Evolutionary conservation across 2,329 filamentous ascomycete species (phyloP).

Genomic region (Xylaria sp.): DNA sequence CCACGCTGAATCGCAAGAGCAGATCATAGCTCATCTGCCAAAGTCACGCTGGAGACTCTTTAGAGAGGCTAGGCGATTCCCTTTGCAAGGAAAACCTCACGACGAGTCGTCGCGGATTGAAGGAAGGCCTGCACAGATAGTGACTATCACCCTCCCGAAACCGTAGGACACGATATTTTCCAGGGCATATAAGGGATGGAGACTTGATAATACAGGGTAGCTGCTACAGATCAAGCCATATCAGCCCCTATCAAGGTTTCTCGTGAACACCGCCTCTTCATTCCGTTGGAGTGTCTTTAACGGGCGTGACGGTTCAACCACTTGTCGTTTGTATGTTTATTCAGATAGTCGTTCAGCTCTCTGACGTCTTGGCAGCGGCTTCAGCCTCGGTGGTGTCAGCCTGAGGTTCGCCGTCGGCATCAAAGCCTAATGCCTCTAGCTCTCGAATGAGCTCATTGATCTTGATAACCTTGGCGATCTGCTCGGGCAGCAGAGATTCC

Average conservation of each 20-base stretch:
- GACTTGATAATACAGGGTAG: constrained; percentile 49
- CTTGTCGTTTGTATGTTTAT: not conserved
- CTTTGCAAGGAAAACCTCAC: not conserved
- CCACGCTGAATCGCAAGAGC: not conserved
- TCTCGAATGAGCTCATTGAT: constrained; percentile 94
- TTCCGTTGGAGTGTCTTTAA: constrained; percentile 1
- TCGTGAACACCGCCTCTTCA: constrained; percentile 2
- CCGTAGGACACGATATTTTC: not conserved
- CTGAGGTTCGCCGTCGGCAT: constrained; percentile 75
- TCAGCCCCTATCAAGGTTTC: constrained; percentile 38
- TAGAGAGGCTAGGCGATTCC: not conserved
- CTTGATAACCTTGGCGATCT: constrained; percentile 97
- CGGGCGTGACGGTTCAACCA: not conserved
- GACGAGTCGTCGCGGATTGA: not conserved
- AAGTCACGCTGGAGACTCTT: not conserved
- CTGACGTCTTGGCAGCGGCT: constrained; percentile 7
- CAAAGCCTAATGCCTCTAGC: constrained; percentile 84
- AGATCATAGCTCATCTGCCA: not conserved
- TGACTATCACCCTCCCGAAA: not conserved
- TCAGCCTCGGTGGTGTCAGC: not conserved
- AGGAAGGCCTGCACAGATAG: not conserved
- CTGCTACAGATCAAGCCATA: constrained; percentile 20
- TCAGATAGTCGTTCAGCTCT: constrained; percentile 23
- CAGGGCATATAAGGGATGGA: constrained; percentile 21
- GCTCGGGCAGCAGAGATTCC: constrained; percentile 85